Evolutionary conservation across 2,329 filamentous ascomycete species (phyloP), one percentile per base, ranked within the genome.

Genomic region (Geosmithia flava): DNA sequence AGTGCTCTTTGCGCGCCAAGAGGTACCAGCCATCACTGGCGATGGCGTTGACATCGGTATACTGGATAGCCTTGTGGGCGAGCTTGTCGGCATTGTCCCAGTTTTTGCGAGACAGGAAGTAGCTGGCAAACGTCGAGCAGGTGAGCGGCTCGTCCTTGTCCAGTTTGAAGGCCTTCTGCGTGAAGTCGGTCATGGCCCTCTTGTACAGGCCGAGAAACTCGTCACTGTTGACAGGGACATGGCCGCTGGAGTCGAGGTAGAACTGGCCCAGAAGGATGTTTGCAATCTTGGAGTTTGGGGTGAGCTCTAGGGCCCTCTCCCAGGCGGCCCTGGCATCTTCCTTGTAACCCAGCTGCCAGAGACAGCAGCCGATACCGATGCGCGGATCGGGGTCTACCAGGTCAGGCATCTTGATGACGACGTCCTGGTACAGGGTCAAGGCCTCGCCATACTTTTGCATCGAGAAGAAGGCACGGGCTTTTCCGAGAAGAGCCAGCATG

Each of bases 11-110:
- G 51, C 90, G 78, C 27, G 89, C 93, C 41, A 97, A 78, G 8
- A 97, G 69, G 65, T 96, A 98, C 90, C 91, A 97, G 37, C 93
- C 94, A 61, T 98, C 94, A 66, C 91, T 95, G 20, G 91, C 91
- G 62, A 97, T 88, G 3, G 90, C 87, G 62, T 95, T 95, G 56
- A 97, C 87, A 60, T 98, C 93, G 2, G 93, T 97, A 58, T 87
- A 84, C 59, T 96, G 88, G 53, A 98, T 96, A 7, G 93, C 90
- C 63, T 93, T 93, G 62, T 90, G 85, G 7, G 91, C 87, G 17
- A 98, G 74, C 19, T 82, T 81, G 55, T 97, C 89, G 10, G 93
- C 89, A 51, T 88, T 89, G 20, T 79, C 68, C 65, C 88, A 84
- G 8, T 81, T 80, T 61, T 89, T 94, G 58, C 86, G 79, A 2